Conservation (phyloP, 495 filamentous ascomycete genomes). For the Astrothelium macrocarpum region DNA sequence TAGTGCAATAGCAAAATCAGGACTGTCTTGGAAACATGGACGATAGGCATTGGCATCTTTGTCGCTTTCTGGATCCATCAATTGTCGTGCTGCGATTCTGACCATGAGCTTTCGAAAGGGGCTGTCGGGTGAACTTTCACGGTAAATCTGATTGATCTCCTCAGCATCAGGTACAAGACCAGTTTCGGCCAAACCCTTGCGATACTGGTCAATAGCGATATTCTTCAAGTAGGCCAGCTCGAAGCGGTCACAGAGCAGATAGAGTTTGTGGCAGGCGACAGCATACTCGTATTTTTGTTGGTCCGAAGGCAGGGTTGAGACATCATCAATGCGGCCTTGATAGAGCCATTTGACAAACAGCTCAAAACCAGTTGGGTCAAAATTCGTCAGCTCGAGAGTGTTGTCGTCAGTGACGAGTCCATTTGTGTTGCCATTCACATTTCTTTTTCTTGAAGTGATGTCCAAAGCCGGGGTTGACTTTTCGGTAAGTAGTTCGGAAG, state of each 20-base stretch:
- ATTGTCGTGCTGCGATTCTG: conserved; percentile 40
- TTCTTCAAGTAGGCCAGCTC: conserved; percentile 39
- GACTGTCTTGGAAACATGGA: conserved; percentile 36
- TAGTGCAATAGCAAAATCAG: conserved; percentile 41
- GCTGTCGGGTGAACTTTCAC: conserved; percentile 28
- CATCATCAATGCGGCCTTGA: conserved; percentile 40
- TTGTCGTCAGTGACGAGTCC: conserved; percentile 4
- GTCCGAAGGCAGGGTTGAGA: conserved; percentile 31
- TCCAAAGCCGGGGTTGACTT: conserved; percentile 15
- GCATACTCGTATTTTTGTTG: conserved; percentile 40
- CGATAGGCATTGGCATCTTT: conserved; percentile 36
- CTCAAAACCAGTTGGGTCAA: conserved; percentile 39
- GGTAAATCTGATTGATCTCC: conserved; percentile 41
- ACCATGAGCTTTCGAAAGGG: conserved; percentile 40
- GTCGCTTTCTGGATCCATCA: conserved; percentile 41
- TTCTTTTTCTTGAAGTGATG: background rate
- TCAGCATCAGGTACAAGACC: conserved; percentile 40
- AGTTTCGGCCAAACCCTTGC: conserved; percentile 34
- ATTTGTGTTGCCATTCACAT: background rate
- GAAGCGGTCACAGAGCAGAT: conserved; percentile 39
- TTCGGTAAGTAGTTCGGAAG: conserved; percentile 28
- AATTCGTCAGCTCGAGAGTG: conserved; percentile 34
- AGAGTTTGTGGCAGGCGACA: conserved; percentile 41
- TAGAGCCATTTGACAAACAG: conserved; percentile 45
- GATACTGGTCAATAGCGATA: conserved; percentile 41